A percentile compares a stretch with the other conserved stretches of the same genome.
Evolutionary conservation across 2,329 filamentous ascomycete species (phyloP).

Genomic region (Exophiala sideris): DNA sequence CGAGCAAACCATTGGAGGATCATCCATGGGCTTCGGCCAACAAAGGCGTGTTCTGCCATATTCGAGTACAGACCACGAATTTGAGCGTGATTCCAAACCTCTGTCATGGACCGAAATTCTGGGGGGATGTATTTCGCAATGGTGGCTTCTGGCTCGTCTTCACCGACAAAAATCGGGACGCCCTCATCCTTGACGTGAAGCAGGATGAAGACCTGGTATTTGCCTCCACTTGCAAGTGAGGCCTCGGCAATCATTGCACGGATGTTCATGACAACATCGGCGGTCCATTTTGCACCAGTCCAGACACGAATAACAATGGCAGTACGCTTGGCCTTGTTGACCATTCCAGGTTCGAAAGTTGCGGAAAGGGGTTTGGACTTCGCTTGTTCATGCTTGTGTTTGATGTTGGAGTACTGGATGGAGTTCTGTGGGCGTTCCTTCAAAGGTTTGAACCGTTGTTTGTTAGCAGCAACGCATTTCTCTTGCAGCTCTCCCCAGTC

Average conservation of each 20-base stretch:
- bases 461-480: constrained; percentile 63
- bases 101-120: constrained; percentile 67
- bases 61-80: constrained; percentile 29
- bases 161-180: constrained; percentile 68
- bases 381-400: constrained; percentile 27
- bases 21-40: constrained; percentile 56
- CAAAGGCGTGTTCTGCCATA: constrained; percentile 29
- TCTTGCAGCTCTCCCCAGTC: constrained; percentile 71
- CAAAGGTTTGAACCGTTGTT: constrained; percentile 52
- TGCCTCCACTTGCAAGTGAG: constrained; percentile 73
- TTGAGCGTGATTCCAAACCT: constrained; percentile 61
- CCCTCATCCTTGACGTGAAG: constrained; percentile 77
- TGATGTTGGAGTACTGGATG: constrained; percentile 30
- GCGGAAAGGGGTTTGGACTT: constrained; percentile 17
- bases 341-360: constrained; percentile 24
- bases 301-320: constrained; percentile 80
- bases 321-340: constrained; percentile 51
- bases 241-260: constrained; percentile 82
- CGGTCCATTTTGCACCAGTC: constrained; percentile 73
- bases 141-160: constrained; percentile 59
- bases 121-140: constrained; percentile 58
- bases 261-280: constrained; percentile 77
- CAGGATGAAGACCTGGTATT: constrained; percentile 78
- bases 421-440: constrained; percentile 28
- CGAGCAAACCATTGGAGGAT: constrained; percentile 72